phyloP scores from a whole-genome alignment of 495 filamentous ascomycete genomes.

The Aspergillus carlsbadensis region DNA sequence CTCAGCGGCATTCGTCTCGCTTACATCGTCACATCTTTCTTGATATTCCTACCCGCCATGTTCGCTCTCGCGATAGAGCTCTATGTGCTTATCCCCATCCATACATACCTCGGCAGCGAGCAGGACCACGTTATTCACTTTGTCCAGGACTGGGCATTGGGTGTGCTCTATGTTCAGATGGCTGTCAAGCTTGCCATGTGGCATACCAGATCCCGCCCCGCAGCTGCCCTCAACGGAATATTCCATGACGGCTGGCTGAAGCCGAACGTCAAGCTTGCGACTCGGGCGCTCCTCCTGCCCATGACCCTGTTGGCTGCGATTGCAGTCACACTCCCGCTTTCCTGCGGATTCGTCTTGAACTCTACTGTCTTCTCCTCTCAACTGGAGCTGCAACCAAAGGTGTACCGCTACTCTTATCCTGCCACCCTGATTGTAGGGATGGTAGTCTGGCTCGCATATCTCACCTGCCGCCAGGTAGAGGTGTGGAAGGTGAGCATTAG shows the following conservation, averaged over 20 bases:
- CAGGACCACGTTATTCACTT: constrained; percentile 77
- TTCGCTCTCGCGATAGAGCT: constrained; percentile 81
- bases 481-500: constrained; percentile 80
- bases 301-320: constrained; percentile 54
- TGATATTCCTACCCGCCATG: constrained; percentile 76
- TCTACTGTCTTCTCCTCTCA: constrained; percentile 40
- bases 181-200: constrained; percentile 68
- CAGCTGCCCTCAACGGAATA: constrained; percentile 71
- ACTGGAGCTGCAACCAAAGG: constrained; percentile 47
- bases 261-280: constrained; percentile 76
- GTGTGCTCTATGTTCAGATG: constrained; percentile 88
- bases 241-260: constrained; percentile 77
- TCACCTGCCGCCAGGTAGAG: constrained; percentile 53
- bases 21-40: constrained; percentile 72
- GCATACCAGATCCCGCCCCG: constrained; percentile 63
- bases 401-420: constrained; percentile 76
- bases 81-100: constrained; percentile 83
- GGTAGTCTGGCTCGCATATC: constrained; percentile 37
- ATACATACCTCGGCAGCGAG: constrained; percentile 66
- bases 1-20: constrained; percentile 43
- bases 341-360: constrained; percentile 45
- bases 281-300: constrained; percentile 78
- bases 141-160: constrained; percentile 91
- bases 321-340: constrained; percentile 60
- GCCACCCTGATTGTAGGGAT: constrained; percentile 51